Evolutionary conservation across 345 rosid genomes (phyloP).

Genomic region (Syzygium grande): DNA sequence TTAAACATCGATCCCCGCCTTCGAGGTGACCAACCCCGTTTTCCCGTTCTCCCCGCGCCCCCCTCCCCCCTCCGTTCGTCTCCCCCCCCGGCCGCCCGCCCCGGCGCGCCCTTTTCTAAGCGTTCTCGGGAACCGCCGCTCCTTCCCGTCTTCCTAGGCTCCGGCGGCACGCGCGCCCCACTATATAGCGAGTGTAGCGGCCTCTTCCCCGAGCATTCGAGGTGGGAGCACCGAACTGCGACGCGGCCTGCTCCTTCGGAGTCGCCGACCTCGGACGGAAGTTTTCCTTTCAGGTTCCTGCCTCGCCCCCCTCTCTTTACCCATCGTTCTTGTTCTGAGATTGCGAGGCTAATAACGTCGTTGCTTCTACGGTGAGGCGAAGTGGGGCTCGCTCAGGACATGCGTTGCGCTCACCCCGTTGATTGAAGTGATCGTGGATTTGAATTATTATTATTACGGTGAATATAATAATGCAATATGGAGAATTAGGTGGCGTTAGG

Average conservation of each 20-base stretch:
- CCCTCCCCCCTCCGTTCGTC: background rate
- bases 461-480: background rate
- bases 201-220: background rate
- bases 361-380: background rate
- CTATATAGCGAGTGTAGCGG: no score
- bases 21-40: background rate
- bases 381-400: background rate
- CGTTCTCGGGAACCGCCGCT: background rate
- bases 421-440: background rate
- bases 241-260: background rate
- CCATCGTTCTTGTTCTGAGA: background rate
- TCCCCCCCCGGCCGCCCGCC: no score
- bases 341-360: background rate
- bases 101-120: background rate
- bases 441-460: background rate
- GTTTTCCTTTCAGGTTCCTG: background rate
- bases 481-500: conserved; percentile 1
- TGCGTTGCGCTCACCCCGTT: background rate
- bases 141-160: background rate
- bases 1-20: background rate
- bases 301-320: background rate
- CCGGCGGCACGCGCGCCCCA: background rate
- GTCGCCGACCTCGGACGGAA: background rate
- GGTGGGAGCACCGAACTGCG: background rate
- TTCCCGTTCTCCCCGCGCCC: no score